These are phyloP conservation scores for Elongisporangium undulatum DNA, from an alignment of 352 stramenopile species.

Conservation along the genomic window DNA sequence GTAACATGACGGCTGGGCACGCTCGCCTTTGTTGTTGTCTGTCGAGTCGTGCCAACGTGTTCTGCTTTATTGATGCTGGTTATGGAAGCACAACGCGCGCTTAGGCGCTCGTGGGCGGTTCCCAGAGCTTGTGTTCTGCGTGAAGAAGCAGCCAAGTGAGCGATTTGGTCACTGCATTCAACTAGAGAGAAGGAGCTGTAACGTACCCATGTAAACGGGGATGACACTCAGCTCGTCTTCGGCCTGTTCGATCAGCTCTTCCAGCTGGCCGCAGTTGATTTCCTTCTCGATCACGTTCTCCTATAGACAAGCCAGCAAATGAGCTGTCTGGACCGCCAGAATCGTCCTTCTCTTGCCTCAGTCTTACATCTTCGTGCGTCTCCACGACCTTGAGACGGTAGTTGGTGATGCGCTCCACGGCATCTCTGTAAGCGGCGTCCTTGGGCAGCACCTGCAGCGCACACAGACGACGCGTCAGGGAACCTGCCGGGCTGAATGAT, in stretches of 20 bases:
- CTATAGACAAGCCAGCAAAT: slow-evolving; percentile 15
- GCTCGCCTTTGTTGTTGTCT: slow-evolving; percentile 13
- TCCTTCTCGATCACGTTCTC: slow-evolving; percentile 78
- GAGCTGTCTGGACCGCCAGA: slow-evolving; percentile 12
- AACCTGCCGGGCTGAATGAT: neutral
- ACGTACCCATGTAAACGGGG: slow-evolving; percentile 79
- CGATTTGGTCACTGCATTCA: slow-evolving; percentile 5
- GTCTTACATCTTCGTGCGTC: slow-evolving; percentile 67
- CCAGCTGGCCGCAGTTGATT: slow-evolving; percentile 86
- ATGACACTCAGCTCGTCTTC: slow-evolving; percentile 85
- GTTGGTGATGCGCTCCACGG: slow-evolving; percentile 84
- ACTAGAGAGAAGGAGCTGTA: neutral
- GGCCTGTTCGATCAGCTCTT: slow-evolving; percentile 86
- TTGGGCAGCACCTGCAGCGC: slow-evolving; percentile 50
- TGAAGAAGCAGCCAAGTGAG: slow-evolving; percentile 7
- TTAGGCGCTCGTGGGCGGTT: slow-evolving; percentile 59
- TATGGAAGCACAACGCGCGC: neutral
- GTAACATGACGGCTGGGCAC: neutral
- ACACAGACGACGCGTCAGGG: neutral
- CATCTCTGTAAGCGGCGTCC: slow-evolving; percentile 67
- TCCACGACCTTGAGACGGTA: slow-evolving; percentile 75
- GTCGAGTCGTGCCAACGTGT: slow-evolving; percentile 8
- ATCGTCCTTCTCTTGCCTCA: neutral
- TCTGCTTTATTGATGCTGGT: slow-evolving; percentile 6
- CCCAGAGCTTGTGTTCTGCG: slow-evolving; percentile 84